A percentile compares a stretch with the other conserved stretches of the same genome.
phyloP scores from a whole-genome alignment of 495 filamentous ascomycete species.

The Penicillium cosmopolitanum region DNA sequence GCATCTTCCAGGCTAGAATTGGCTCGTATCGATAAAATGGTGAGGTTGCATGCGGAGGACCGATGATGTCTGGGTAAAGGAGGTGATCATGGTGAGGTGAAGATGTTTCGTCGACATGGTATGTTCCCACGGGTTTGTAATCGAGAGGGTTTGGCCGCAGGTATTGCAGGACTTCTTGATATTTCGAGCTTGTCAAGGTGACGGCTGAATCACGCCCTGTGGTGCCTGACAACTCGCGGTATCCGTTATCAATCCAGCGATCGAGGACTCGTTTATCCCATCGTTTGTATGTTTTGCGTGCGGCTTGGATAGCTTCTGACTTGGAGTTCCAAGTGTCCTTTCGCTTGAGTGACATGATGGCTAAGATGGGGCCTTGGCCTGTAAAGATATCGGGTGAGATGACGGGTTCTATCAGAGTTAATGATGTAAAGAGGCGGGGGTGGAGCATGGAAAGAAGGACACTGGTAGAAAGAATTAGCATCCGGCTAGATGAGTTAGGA shows the following conservation, averaged over 20 bases:
- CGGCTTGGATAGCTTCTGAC: constrained; percentile 12
- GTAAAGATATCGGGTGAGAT: constrained; percentile 33
- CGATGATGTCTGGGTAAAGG: constrained; percentile 23
- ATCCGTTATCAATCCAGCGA: constrained; percentile 3
- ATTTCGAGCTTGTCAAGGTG: constrained; percentile 49
- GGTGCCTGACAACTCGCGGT: constrained; percentile 7
- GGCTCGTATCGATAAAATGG: constrained; percentile 47
- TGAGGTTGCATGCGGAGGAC: constrained; percentile 49
- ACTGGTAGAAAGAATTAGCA: constrained; percentile 3
- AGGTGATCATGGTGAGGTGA: constrained; percentile 8
- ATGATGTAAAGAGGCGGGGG: constrained; percentile 67
- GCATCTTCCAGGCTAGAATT: constrained; percentile 18
- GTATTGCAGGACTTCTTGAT: constrained; percentile 55
- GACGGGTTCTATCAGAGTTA: constrained; percentile 71
- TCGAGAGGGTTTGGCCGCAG: constrained; percentile 35
- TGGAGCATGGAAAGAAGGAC: constrained; percentile 63
- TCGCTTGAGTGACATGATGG: constrained; percentile 46
- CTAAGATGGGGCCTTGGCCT: constrained; percentile 17
- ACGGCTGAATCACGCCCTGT: constrained; percentile 17
- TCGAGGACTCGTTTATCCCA: constrained; percentile 11
- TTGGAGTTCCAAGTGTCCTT: constrained; percentile 61
- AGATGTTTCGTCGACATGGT: constrained; percentile 2
- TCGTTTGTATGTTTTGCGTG: constrained; percentile 6
- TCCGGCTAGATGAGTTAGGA: neutral
- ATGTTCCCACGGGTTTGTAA: constrained; percentile 2